phyloP scores from a whole-genome alignment of 2,329 filamentous ascomycete genomes.

The Monosporascus sp. region DNA sequence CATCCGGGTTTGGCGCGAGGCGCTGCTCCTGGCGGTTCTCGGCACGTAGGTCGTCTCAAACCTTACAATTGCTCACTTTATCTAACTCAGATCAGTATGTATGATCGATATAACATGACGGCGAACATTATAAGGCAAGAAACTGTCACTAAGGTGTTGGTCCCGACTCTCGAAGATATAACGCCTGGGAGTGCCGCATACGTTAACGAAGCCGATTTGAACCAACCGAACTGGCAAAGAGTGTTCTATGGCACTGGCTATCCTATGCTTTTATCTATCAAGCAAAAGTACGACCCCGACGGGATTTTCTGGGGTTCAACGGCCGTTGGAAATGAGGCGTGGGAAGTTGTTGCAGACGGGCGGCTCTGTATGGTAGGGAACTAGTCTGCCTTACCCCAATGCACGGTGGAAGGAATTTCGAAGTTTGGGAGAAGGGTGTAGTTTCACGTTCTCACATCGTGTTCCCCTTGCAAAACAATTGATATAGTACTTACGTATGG shows the following conservation, averaged over 20 bases:
- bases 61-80: not conserved
- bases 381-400: too few relatives aligned
- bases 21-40: constrained; percentile 24
- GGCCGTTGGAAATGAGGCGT: constrained; percentile 37
- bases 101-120: constrained; percentile 2
- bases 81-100: not conserved
- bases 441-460: too few relatives aligned
- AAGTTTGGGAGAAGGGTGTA: too few relatives aligned
- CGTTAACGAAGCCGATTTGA: constrained; percentile 35
- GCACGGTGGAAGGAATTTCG: too few relatives aligned
- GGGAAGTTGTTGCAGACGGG: constrained; percentile 21
- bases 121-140: constrained; percentile 16
- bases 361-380: too few relatives aligned
- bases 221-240: constrained; percentile 25
- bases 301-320: constrained; percentile 33
- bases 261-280: constrained; percentile 27
- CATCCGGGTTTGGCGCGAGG: constrained; percentile 27
- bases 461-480: too few relatives aligned
- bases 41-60: constrained; percentile 8
- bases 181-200: constrained; percentile 21
- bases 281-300: constrained; percentile 35
- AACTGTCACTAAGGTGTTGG: constrained; percentile 21
- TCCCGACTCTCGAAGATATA: constrained; percentile 14
- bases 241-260: constrained; percentile 33
- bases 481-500: too few relatives aligned